Evolutionary conservation across 805 yeast species (phyloP).

Genomic region (Metschnikowia bowlesiae): DNA sequence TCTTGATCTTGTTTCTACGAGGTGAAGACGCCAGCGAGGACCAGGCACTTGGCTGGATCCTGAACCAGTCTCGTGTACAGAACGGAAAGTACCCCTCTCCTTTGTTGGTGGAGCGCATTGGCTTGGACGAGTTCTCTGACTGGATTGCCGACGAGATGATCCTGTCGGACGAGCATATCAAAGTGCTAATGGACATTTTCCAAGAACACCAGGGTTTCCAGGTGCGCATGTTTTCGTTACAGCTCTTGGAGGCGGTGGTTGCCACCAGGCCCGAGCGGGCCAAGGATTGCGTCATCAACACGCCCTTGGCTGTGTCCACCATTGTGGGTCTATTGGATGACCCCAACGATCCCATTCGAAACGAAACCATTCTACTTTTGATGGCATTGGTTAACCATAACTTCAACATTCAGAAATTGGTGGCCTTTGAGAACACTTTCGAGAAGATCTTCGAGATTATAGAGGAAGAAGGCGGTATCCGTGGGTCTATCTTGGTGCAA

Average conservation of each 20-base stretch:
- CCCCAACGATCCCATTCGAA: constrained; percentile 74
- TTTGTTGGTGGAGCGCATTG: constrained; percentile 48
- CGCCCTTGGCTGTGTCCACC: constrained; percentile 77
- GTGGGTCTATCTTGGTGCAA: constrained; percentile 86
- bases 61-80: constrained; percentile 66
- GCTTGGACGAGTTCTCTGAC: constrained; percentile 78
- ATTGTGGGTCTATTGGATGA: constrained; percentile 53
- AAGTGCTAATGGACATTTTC: constrained; percentile 38
- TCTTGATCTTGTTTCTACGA: constrained; percentile 73
- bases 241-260: constrained; percentile 76
- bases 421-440: constrained; percentile 91
- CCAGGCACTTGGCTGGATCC: constrained; percentile 64
- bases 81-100: constrained; percentile 82
- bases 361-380: constrained; percentile 79
- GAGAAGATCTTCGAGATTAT: constrained; percentile 77
- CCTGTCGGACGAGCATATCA: constrained; percentile 39
- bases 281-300: constrained; percentile 64
- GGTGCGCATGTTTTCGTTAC: constrained; percentile 73
- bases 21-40: constrained; percentile 60
- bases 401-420: constrained; percentile 82
- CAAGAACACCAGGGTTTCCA: constrained; percentile 62
- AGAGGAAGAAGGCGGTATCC: constrained; percentile 80
- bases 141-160: constrained; percentile 96
- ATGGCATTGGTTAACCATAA: constrained; percentile 79
- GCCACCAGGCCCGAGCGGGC: constrained; percentile 71